Conservation (phyloP, 495 filamentous ascomycete species). For the Parathielavia hyrcaniae region DNA sequence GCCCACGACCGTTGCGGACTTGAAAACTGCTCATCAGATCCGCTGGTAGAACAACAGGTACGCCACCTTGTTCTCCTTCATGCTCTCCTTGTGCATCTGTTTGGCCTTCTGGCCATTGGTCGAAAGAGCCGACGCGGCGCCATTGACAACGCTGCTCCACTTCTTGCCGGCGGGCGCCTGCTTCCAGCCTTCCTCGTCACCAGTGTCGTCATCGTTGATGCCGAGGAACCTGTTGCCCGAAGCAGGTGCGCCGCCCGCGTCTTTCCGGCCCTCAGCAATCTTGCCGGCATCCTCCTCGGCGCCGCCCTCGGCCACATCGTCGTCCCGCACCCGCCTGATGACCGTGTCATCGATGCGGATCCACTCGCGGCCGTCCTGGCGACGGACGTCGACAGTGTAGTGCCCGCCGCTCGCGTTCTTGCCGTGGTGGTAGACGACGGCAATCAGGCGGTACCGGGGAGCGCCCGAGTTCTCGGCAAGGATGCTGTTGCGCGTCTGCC, state of each 20-base stretch:
- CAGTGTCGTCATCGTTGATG: slow-evolving; percentile 61
- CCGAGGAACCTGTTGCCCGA: slow-evolving; percentile 61
- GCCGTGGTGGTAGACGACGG: slow-evolving; percentile 96
- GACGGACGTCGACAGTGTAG: slow-evolving; percentile 92
- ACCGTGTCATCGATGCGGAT: slow-evolving; percentile 91
- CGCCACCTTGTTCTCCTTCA: slow-evolving; percentile 91
- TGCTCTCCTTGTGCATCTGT: slow-evolving; percentile 61
- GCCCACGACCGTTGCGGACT: background rate
- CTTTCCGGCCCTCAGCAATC: slow-evolving; percentile 41
- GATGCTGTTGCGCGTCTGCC: slow-evolving; percentile 59
- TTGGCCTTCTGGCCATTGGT: slow-evolving; percentile 47
- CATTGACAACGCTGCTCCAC: slow-evolving; percentile 60
- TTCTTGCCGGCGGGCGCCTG: slow-evolving; percentile 68
- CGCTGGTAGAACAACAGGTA: slow-evolving; percentile 94
- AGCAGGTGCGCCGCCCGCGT: slow-evolving; percentile 21
- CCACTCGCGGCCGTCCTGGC: slow-evolving; percentile 92
- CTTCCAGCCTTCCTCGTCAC: slow-evolving; percentile 72
- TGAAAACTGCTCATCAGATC: slow-evolving; percentile 42
- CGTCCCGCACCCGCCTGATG: slow-evolving; percentile 75
- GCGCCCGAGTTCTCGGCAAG: slow-evolving; percentile 54
- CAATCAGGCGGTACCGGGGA: slow-evolving; percentile 76
- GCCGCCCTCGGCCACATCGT: slow-evolving; percentile 86
- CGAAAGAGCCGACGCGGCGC: slow-evolving; percentile 33
- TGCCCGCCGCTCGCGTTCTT: slow-evolving; percentile 93
- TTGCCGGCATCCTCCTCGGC: slow-evolving; percentile 70